Percentiles rank a stretch among this genome's conserved stretches.
Conservation (phyloP, 495 filamentous ascomycete species). For the Lasiosphaeris hirsuta region DNA sequence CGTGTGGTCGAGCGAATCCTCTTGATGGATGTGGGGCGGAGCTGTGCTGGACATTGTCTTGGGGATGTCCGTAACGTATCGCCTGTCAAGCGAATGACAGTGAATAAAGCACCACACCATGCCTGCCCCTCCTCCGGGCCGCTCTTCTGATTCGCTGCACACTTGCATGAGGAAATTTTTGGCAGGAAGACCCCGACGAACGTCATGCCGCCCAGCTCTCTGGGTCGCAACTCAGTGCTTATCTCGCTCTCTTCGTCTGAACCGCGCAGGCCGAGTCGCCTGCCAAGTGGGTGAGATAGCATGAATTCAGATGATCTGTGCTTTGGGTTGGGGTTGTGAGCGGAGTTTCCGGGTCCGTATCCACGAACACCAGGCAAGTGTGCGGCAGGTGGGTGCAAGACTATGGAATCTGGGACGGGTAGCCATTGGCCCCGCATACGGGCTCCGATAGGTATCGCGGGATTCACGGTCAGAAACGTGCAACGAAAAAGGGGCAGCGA, state of each 20-base stretch:
- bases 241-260: not conserved
- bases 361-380: not conserved
- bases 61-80: conserved; percentile 32
- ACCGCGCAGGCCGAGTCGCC: too few species aligned
- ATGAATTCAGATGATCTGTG: not conserved
- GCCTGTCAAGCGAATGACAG: conserved; percentile 9
- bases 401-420: not conserved
- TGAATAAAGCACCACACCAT: conserved; percentile 6
- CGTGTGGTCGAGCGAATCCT: conserved; percentile 3
- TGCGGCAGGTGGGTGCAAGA: not conserved
- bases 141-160: conserved; percentile 6
- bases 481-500: not conserved
- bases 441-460: too few species aligned
- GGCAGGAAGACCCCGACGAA: not conserved
- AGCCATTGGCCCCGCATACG: too few species aligned
- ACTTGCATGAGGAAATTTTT: not conserved
- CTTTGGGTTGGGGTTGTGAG: not conserved
- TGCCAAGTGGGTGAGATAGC: too few species aligned
- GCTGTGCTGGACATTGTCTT: conserved; percentile 26
- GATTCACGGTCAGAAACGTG: too few species aligned
- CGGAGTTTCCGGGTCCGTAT: conserved; percentile 7
- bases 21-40: conserved; percentile 14
- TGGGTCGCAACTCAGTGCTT: not conserved
- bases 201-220: not conserved
- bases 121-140: not conserved